Percentiles rank a stretch among this genome's conserved stretches.
Evolutionary conservation across 1,284 basidiomycete species (phyloP).

Genomic region (Puccinia triticina): DNA sequence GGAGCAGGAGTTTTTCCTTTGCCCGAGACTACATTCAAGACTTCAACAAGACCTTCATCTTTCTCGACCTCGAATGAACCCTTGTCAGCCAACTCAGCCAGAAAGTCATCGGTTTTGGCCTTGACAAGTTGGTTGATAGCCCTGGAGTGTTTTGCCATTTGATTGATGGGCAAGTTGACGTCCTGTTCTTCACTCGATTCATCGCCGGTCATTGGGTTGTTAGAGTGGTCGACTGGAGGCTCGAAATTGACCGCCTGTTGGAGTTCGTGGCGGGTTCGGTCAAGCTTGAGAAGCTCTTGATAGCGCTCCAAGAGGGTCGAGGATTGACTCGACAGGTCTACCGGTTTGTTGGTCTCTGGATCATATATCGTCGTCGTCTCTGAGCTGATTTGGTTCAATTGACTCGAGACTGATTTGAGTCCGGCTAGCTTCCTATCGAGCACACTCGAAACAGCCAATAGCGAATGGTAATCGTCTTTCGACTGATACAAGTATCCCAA

Average conservation of each 20-base stretch:
- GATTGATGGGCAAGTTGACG: neutral
- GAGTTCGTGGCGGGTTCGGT: neutral
- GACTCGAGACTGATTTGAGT: constrained; percentile 36
- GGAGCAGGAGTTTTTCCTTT: constrained; percentile 37
- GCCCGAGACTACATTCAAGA: constrained; percentile 7
- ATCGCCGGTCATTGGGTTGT: neutral
- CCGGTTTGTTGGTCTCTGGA: constrained; percentile 35
- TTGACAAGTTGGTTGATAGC: constrained; percentile 37
- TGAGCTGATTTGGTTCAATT: constrained; percentile 30
- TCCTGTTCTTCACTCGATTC: neutral
- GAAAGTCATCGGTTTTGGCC: constrained; percentile 29
- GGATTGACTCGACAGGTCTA: constrained; percentile 25
- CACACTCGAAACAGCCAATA: constrained; percentile 39
- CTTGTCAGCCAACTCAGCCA: constrained; percentile 43
- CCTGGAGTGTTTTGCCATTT: constrained; percentile 8
- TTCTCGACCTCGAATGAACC: constrained; percentile 7
- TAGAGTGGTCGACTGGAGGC: neutral
- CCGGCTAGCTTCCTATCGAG: constrained; percentile 42
- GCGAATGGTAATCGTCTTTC: constrained; percentile 37
- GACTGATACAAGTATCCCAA: constrained; percentile 1
- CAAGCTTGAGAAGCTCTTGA: neutral
- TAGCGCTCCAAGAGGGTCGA: constrained; percentile 3
- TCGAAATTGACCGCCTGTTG: neutral
- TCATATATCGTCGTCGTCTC: constrained; percentile 34
- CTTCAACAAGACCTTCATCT: constrained; percentile 42